phyloP scores from a whole-genome alignment of 176 grass and related monocot species.

The Eragrostis curvula region DNA sequence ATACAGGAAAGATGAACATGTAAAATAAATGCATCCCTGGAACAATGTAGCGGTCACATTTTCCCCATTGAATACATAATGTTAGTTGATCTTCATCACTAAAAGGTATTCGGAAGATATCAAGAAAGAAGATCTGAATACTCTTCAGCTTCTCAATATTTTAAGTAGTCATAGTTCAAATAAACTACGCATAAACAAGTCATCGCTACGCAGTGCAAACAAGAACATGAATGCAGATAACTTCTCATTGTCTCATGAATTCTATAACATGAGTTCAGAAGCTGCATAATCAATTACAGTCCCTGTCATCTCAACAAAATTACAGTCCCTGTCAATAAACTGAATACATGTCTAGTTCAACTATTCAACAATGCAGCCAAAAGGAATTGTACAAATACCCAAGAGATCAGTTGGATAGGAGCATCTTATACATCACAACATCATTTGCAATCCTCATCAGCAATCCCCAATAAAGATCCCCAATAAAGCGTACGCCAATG shows the following conservation, averaged over 20 bases:
- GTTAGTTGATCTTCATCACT: neutral
- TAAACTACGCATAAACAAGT: neutral
- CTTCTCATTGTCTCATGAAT: neutral
- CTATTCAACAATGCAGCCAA: neutral
- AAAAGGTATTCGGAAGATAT: neutral
- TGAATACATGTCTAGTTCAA: neutral
- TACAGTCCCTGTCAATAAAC: neutral
- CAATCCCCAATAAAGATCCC: neutral
- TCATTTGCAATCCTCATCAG: neutral
- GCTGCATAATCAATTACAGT: neutral
- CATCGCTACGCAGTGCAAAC: neutral
- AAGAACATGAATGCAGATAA: neutral
- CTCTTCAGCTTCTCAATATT: neutral
- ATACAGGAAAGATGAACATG: neutral
- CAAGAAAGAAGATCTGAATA: neutral
- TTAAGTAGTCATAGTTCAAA: neutral
- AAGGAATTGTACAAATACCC: neutral
- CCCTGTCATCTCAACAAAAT: neutral
- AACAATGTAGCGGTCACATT: neutral
- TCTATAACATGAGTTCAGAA: neutral
- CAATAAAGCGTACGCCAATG: neutral
- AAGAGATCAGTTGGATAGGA: neutral
- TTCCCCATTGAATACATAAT: neutral
- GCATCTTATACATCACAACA: neutral
- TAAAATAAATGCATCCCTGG: neutral